phyloP scores from a whole-genome alignment of 345 rosid genomes.

The Salix exigua region DNA sequence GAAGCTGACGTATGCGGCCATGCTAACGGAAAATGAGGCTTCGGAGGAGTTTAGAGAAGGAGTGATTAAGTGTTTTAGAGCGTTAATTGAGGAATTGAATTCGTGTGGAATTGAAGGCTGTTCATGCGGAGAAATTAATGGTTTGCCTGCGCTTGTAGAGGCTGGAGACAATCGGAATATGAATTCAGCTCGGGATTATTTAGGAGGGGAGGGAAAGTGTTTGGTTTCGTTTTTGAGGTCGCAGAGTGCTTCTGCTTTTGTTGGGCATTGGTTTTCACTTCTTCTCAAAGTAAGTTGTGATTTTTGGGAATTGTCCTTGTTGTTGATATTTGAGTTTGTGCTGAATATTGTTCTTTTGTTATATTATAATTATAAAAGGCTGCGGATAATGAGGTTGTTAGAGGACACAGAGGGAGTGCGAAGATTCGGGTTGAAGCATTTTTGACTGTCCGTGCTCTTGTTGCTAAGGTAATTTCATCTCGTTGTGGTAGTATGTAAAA shows the following conservation, averaged over 20 bases:
- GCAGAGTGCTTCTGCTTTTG: slow-evolving; percentile 65
- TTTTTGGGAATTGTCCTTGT: background rate
- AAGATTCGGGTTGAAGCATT: slow-evolving; percentile 76
- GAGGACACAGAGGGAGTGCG: slow-evolving; percentile 85
- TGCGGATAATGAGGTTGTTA: slow-evolving; percentile 76
- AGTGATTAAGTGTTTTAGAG: slow-evolving; percentile 72
- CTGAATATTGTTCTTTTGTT: background rate
- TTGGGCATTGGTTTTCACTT: slow-evolving; percentile 95
- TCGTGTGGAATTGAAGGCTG: slow-evolving; percentile 61
- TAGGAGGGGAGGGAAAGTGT: slow-evolving; percentile 46
- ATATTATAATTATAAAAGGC: slow-evolving; percentile 46
- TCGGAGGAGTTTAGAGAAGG: slow-evolving; percentile 93
- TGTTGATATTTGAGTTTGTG: background rate
- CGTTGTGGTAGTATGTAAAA: no score
- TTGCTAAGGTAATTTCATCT: slow-evolving; percentile 64
- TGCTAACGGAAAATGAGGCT: slow-evolving; percentile 66
- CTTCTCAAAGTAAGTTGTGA: slow-evolving; percentile 59
- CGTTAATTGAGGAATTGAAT: slow-evolving; percentile 48
- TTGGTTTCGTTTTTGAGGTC: slow-evolving; percentile 79
- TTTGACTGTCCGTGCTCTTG: slow-evolving; percentile 65
- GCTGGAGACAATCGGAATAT: slow-evolving; percentile 18
- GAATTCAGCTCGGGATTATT: slow-evolving; percentile 24
- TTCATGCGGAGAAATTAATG: slow-evolving; percentile 48
- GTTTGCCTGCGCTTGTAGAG: slow-evolving; percentile 54
- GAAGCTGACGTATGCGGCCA: slow-evolving; percentile 67